Conservation (phyloP, 2,329 filamentous ascomycete genomes). For the Fusarium newnesense region DNA sequence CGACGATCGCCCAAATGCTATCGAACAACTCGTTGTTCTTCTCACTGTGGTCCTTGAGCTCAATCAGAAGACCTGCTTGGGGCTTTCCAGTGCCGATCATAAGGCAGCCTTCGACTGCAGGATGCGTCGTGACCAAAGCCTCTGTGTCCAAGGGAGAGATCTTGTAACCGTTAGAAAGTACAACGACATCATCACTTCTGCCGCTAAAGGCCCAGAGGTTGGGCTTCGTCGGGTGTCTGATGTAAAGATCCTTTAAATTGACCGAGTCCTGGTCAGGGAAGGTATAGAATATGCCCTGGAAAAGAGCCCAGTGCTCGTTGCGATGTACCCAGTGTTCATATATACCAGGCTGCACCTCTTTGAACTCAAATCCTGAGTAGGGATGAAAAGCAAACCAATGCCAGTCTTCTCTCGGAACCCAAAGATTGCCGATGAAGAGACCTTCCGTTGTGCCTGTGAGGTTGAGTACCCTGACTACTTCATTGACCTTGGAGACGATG, state of each 20-base stretch:
- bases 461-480: conserved; percentile 48
- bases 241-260: conserved; percentile 48
- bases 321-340: conserved; percentile 49
- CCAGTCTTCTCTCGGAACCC: conserved; percentile 44
- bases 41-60: neutral
- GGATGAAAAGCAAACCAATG: conserved; percentile 49
- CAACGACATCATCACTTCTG: conserved; percentile 46
- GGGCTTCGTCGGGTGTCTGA: conserved; percentile 41
- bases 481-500: conserved; percentile 45
- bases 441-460: conserved; percentile 50
- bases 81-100: neutral
- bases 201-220: conserved; percentile 47
- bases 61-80: neutral
- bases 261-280: conserved; percentile 43
- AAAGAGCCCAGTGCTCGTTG: conserved; percentile 38
- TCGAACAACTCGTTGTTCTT: conserved; percentile 1
- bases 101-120: conserved; percentile 32
- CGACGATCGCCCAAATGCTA: neutral
- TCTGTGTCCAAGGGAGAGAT: conserved; percentile 47
- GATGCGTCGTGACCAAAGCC: conserved; percentile 41
- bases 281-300: conserved; percentile 46
- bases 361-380: conserved; percentile 49
- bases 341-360: conserved; percentile 43
- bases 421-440: conserved; percentile 48
- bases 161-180: conserved; percentile 48